phyloP scores from a whole-genome alignment of 768 basidiomycete species.

The Mycena vulgaris region DNA sequence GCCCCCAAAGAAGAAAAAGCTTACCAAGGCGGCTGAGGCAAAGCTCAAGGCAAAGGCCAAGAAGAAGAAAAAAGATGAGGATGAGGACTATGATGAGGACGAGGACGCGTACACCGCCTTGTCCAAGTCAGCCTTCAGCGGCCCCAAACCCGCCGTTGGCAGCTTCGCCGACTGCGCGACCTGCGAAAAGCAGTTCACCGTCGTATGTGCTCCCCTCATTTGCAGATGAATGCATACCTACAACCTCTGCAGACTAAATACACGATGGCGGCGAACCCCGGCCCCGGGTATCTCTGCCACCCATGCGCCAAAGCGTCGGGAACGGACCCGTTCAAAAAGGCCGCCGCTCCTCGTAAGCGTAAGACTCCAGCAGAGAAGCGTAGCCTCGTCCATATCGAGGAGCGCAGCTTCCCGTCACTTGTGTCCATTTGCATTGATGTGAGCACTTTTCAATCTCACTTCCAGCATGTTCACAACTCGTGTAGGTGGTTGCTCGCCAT shows the following conservation, averaged over 20 bases:
- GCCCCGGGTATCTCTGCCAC: conserved; percentile 88
- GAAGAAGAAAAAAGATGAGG: conserved; percentile 62
- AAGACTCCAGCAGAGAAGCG: conserved; percentile 77
- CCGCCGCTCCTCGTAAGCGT: conserved; percentile 71
- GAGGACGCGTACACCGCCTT: conserved; percentile 80
- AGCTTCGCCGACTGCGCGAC: conserved; percentile 85
- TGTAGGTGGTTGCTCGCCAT: conserved; percentile 84
- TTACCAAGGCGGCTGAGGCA: conserved; percentile 62
- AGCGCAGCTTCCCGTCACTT: conserved; percentile 77
- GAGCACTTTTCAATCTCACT: conserved; percentile 33
- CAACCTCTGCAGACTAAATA: conserved; percentile 78
- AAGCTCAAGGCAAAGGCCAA: conserved; percentile 60
- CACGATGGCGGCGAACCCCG: conserved; percentile 80
- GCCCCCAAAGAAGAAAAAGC: conserved; percentile 70
- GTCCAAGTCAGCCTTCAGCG: conserved; percentile 64
- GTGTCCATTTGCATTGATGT: conserved; percentile 89
- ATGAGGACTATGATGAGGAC: conserved; percentile 69
- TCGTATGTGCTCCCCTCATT: conserved; percentile 66
- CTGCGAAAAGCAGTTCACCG: conserved; percentile 89
- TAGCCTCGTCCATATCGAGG: conserved; percentile 78
- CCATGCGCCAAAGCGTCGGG: conserved; percentile 85
- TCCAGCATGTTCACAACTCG: not conserved
- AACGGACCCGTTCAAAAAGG: conserved; percentile 89
- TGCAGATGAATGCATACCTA: not conserved
- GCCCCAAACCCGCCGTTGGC: conserved; percentile 78